Conservation (phyloP, 2,329 filamentous ascomycete genomes). For the Ceratocystis colombiana region DNA sequence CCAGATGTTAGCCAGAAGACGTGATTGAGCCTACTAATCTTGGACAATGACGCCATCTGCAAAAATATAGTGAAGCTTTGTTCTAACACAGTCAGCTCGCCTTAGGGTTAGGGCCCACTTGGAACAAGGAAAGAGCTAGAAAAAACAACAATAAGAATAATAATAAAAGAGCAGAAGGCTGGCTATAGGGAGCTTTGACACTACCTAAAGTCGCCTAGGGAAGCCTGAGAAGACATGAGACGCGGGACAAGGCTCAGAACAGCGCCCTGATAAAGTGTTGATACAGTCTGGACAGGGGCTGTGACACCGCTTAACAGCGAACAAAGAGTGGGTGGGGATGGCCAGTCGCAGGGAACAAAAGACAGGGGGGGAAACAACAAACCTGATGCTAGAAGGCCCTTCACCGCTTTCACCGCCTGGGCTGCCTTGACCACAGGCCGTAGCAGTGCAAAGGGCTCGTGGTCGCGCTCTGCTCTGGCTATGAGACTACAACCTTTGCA, state of each 20-base stretch:
- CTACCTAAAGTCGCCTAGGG: not conserved
- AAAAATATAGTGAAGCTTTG: not conserved
- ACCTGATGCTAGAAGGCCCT: not conserved
- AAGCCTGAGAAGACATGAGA: not conserved
- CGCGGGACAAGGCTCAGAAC: not conserved
- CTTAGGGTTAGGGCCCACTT: not conserved
- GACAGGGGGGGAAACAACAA: not conserved
- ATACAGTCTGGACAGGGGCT: not conserved
- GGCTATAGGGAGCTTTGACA: slow-evolving; percentile 7
- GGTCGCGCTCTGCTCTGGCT: not conserved
- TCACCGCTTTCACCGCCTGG: slow-evolving; percentile 6
- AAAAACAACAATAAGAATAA: not conserved
- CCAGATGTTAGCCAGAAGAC: not conserved
- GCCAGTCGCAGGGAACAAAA: not conserved
- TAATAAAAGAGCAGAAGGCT: not conserved
- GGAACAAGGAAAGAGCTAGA: not conserved
- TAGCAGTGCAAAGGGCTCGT: not conserved
- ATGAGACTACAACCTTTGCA: slow-evolving; percentile 9
- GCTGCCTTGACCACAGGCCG: not conserved
- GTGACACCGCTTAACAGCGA: not conserved
- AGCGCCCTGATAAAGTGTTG: not conserved
- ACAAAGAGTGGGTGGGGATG: slow-evolving; percentile 1
- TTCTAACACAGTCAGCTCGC: not conserved
- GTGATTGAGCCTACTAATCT: not conserved
- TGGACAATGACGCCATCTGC: slow-evolving; percentile 17